phyloP scores from a whole-genome alignment of 108 stramenopile genomes.

The Epithemia pelagica region DNA sequence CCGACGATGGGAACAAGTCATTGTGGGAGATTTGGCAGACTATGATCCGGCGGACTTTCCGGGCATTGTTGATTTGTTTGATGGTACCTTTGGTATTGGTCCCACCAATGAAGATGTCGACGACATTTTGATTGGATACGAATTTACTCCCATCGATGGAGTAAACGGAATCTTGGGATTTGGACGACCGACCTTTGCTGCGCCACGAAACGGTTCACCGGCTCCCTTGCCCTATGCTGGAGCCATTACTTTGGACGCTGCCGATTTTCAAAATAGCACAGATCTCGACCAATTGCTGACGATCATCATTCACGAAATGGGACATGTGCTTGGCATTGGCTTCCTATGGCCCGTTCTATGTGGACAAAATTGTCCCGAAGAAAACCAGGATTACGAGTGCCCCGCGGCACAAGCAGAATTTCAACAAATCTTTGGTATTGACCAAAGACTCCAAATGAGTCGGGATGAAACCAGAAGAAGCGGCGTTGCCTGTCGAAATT shows the following conservation, averaged over 20 bases:
- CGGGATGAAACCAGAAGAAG: neutral
- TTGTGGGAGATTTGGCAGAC: conserved; percentile 5
- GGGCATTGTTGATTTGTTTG: neutral
- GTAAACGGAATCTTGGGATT: neutral
- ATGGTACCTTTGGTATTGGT: neutral
- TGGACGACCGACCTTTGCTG: neutral
- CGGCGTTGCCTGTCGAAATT: neutral
- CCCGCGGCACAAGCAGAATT: neutral
- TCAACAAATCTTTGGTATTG: neutral
- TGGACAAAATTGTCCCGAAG: neutral
- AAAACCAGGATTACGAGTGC: neutral
- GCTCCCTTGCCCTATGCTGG: neutral
- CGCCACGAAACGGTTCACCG: neutral
- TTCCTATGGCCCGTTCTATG: neutral
- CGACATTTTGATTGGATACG: conserved; percentile 9
- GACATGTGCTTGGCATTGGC: neutral
- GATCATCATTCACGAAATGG: neutral
- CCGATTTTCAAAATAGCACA: neutral
- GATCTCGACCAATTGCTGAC: neutral
- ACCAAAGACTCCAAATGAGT: neutral
- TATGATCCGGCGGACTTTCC: neutral
- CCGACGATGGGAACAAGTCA: conserved; percentile 6
- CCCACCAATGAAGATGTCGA: neutral
- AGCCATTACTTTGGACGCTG: neutral
- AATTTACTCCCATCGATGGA: conserved; percentile 4